Evolutionary conservation across 768 basidiomycete species (phyloP), one percentile per base, ranked within the genome.

Genomic region (Hericium rajendrae): DNA sequence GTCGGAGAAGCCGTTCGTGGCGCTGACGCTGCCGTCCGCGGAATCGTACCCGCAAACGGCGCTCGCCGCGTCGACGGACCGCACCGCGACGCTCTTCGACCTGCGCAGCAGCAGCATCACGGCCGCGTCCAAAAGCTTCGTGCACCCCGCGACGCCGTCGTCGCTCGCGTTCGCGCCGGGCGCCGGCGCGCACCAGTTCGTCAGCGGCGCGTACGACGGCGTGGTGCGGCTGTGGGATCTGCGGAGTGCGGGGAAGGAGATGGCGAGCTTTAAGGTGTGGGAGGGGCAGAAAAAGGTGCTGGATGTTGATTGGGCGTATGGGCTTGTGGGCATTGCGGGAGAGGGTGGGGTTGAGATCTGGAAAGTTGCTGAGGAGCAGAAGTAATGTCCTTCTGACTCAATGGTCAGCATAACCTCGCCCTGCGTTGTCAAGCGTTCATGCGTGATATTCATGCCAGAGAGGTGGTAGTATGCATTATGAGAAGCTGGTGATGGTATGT

Each of bases 121-220:
- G 43, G 56, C 68, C 20, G 57, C 72, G 41, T 67, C 73, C 2
- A 55, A 67, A 16, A 73, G 74, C 6, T 76, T 88, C 61, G 41
- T 73, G 55, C 86, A 90, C 64, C 76, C 86, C 5, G 74, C 86
- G 0, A 84, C 83, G 15, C 86, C 88, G 0, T 83, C 86, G 0
- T 84, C 81, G 55, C 69, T 91, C n/a, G 67, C 67, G 16, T 61
- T 66, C 16, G 58, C 67, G 5, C 51, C 55, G 9, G 63, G 40
- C 37, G 60, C 67, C 18, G 67, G 63, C 12, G 73, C 83, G 32
- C 86, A 87, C 64, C 87, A 88, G 65, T 72, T 88, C 10, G 72
- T 85, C 18, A 88, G 80, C 0, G 91, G 88, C 4, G 79, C 83
- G 0, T 90, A 92, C 65, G 90, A 93, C 57, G 88, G 91, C 11